These are phyloP conservation scores for Mallotus repandus DNA, from an alignment of 441 rosid species.

Conservation along the genomic window DNA sequence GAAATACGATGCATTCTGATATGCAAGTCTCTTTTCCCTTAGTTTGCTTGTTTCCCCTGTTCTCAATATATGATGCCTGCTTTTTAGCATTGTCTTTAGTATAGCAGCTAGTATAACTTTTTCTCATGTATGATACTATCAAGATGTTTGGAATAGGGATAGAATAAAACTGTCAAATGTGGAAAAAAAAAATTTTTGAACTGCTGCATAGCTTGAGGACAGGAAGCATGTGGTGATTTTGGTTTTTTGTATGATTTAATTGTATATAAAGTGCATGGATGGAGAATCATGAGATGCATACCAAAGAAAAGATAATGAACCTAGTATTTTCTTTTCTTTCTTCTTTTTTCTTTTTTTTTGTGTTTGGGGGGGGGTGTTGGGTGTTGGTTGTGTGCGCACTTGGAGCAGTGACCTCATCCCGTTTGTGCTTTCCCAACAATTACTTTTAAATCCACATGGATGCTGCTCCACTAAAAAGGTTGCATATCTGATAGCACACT, in stretches of 20 bases:
- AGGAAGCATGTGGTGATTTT: background rate
- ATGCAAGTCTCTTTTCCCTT: conserved; percentile 68
- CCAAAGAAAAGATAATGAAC: background rate
- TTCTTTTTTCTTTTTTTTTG: no score
- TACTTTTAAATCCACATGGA: background rate
- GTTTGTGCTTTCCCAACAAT: background rate
- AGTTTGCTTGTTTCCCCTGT: conserved; percentile 20
- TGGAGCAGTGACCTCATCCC: background rate
- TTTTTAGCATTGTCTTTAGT: background rate
- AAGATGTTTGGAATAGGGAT: background rate
- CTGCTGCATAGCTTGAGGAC: background rate
- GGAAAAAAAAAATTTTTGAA: background rate
- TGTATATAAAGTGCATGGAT: no score
- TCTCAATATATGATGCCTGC: background rate
- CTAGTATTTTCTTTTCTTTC: background rate
- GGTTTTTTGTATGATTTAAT: no score
- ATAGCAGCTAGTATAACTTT: background rate
- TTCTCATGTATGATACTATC: no score
- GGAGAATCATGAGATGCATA: no score
- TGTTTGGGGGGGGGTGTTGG: background rate
- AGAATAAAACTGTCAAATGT: background rate
- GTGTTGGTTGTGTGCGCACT: no score
- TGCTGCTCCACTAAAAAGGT: background rate
- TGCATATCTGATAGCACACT: background rate
- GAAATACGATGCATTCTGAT: conserved; percentile 55